Conservation (phyloP, 2,329 filamentous ascomycete genomes). For the Fusarium torreyae region DNA sequence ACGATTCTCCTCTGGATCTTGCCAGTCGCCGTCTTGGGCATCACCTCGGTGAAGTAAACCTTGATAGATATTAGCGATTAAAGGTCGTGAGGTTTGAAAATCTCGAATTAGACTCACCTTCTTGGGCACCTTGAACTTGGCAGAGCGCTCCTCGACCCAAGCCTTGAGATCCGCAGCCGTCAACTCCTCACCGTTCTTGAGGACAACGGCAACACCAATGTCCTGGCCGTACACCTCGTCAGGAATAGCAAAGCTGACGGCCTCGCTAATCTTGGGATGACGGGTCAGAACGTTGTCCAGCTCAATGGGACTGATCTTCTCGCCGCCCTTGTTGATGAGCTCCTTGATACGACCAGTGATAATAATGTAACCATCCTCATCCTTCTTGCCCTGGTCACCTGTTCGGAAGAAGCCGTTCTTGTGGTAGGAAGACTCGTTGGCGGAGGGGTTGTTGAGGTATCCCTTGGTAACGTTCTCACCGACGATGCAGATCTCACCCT, state of each 20-base stretch:
- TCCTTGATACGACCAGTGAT: conserved; percentile 96
- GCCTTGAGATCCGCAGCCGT: conserved; percentile 73
- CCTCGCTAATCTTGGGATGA: conserved; percentile 80
- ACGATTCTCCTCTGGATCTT: conserved; percentile 90
- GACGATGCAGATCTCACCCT: conserved; percentile 86
- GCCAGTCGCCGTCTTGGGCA: conserved; percentile 93
- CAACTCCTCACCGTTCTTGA: conserved; percentile 74
- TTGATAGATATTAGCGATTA: conserved; percentile 50
- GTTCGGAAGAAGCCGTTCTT: conserved; percentile 87
- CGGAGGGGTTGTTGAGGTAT: conserved; percentile 85
- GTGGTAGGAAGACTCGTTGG: conserved; percentile 82
- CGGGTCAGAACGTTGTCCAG: conserved; percentile 86
- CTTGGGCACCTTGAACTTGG: conserved; percentile 89
- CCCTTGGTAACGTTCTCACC: conserved; percentile 89
- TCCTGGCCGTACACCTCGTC: conserved; percentile 90
- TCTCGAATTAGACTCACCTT: conserved; percentile 68
- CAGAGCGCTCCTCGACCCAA: conserved; percentile 79
- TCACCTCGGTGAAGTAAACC: conserved; percentile 86
- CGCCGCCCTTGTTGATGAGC: conserved; percentile 90
- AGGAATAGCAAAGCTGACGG: conserved; percentile 86
- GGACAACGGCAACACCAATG: conserved; percentile 81
- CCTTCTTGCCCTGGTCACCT: conserved; percentile 86
- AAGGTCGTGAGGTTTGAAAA: background rate
- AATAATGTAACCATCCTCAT: conserved; percentile 84
- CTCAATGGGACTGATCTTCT: conserved; percentile 92